Evolutionary conservation across 352 stramenopile species (phyloP).

Genomic region (Pythium monospermum): DNA sequence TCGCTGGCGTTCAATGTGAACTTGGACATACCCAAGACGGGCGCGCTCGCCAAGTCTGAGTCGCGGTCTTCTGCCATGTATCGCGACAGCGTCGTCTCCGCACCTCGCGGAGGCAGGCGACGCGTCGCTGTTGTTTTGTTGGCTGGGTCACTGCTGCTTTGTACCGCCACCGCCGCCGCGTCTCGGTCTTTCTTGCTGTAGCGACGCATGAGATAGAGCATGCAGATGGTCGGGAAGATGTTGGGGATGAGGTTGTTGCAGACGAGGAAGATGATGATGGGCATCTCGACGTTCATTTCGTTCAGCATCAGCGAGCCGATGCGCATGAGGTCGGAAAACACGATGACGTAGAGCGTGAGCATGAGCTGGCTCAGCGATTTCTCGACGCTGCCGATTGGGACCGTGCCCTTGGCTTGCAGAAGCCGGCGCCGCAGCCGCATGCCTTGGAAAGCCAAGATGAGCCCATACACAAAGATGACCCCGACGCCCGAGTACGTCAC

Average conservation of each 20-base stretch:
- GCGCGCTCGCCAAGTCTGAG: slow-evolving; percentile 22
- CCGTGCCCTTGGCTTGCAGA: slow-evolving; percentile 60
- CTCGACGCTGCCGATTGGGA: slow-evolving; percentile 60
- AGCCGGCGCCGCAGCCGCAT: slow-evolving; percentile 67
- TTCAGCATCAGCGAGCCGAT: slow-evolving; percentile 58
- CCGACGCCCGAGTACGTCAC: slow-evolving; percentile 55
- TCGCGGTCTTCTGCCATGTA: slow-evolving; percentile 50
- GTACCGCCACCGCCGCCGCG: slow-evolving; percentile 16
- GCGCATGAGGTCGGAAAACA: slow-evolving; percentile 65
- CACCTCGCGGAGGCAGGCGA: background rate
- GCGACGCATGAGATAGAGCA: slow-evolving; percentile 86
- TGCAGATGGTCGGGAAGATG: slow-evolving; percentile 86
- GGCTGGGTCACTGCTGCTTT: no score
- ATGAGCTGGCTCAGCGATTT: slow-evolving; percentile 81
- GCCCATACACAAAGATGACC: slow-evolving; percentile 58
- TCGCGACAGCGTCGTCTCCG: slow-evolving; percentile 40
- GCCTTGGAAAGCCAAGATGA: slow-evolving; percentile 69
- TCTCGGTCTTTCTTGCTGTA: slow-evolving; percentile 26
- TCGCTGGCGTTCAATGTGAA: slow-evolving; percentile 20
- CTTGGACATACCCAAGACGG: slow-evolving; percentile 29
- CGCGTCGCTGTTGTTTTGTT: background rate
- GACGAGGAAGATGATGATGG: slow-evolving; percentile 67
- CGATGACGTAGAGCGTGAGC: slow-evolving; percentile 76
- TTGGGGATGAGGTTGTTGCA: slow-evolving; percentile 73
- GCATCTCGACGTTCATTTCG: slow-evolving; percentile 36